Evolutionary conservation across 805 yeast species (phyloP), one percentile per base, ranked within the genome.

Genomic region (Tetrapisispora nanseiensis): DNA sequence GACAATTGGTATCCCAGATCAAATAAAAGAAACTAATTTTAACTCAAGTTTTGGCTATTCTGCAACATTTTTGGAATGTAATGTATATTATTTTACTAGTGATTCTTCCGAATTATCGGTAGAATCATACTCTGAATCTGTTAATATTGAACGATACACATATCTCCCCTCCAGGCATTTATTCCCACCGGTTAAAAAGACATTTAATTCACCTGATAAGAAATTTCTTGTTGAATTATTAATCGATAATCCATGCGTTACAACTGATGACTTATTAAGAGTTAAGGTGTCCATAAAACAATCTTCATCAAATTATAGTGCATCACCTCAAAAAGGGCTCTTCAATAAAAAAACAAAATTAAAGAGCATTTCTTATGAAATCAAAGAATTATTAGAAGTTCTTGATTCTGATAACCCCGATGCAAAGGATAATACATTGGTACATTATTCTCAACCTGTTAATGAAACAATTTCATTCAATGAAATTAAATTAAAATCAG

Each of bases 71-170:
- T 52, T 79, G 6, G 68, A 67, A 33, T 59, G 63, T 39, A 48
- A 43, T n/a, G 58, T 54, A 2, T 34, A 40, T 8, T 60, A 56
- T 35, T 29, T 15, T 12, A 12, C 28, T 10, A 13, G 13, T 19
- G 23, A 16, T 13, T 12, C 18, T 16, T 16, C 31, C 9, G 41
- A 39, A 24, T n/a, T 26, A 15, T 12, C 20, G 7, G 26, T 37
- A 2, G 41, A 37, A 28, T 39, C 49, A 12, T 57, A 59, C 28
- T 41, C 48, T 10, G 52, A 56, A 32, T 31, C 80, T 0, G 62
- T 79, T 0, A 70, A 73, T 5, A 71, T 80, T 20, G 78, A 76
- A 45, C 56, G 72, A 21, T 80, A 74, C 54, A 80, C 76, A 45
- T 67, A 75, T 5, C 61, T 79, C 21, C 84, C 85, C 1, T 61